phyloP scores from a whole-genome alignment of 805 yeast genomes.

The Babjeviella inositovora region DNA sequence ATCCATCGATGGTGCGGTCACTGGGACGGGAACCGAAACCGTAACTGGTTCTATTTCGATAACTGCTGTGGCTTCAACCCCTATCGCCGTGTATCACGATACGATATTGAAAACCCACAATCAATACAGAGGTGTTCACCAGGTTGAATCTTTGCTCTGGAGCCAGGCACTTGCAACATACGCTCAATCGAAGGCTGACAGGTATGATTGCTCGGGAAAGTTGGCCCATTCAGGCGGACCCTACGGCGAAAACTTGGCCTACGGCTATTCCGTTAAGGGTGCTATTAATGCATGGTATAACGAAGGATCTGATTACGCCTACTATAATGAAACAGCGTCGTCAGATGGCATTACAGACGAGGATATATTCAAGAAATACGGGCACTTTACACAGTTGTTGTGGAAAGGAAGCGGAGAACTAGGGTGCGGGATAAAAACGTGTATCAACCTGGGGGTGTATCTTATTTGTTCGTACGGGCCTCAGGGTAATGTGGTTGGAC shows the following conservation, averaged over 20 bases:
- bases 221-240: constrained; percentile 50
- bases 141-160: constrained; percentile 40
- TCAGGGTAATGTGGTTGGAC: constrained; percentile 58
- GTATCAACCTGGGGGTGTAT: constrained; percentile 39
- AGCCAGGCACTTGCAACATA: constrained; percentile 26
- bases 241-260: constrained; percentile 78
- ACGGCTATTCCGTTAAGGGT: constrained; percentile 41
- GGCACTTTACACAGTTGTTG: constrained; percentile 69
- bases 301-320: constrained; percentile 26
- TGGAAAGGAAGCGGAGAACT: constrained; percentile 48
- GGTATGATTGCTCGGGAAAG: constrained; percentile 41
- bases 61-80: no score
- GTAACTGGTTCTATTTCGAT: no score
- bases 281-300: constrained; percentile 68
- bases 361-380: constrained; percentile 28
- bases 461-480: constrained; percentile 62
- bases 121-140: constrained; percentile 33
- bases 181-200: constrained; percentile 41
- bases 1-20: no score
- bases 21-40: no score
- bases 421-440: constrained; percentile 61
- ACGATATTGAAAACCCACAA: constrained; percentile 48
- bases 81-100: no score
- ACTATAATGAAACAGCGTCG: no score
- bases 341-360: no score